Conservation (phyloP, 1,284 basidiomycete species). For the Puccinia polysora region DNA sequence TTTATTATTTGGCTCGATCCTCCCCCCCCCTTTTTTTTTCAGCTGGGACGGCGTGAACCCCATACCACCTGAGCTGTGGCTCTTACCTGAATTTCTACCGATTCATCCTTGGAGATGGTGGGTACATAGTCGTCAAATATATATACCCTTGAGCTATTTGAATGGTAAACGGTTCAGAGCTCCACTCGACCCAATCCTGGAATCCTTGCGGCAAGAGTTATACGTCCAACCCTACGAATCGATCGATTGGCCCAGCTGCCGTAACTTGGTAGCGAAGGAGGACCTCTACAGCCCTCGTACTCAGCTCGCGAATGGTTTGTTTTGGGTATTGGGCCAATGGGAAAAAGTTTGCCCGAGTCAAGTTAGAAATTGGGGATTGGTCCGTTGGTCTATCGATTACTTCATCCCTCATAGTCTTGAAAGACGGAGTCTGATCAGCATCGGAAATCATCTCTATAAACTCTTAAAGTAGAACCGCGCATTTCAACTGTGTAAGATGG, state of each 20-base stretch:
- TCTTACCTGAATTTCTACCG: constrained; percentile 84
- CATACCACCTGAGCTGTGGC: constrained; percentile 85
- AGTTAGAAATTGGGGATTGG: constrained; percentile 29
- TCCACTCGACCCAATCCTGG: constrained; percentile 73
- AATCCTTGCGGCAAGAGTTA: constrained; percentile 79
- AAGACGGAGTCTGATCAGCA: no score
- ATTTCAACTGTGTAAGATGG: constrained; percentile 55
- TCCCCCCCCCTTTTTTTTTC: constrained; percentile 43
- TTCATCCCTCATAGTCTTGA: constrained; percentile 68
- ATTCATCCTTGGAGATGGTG: constrained; percentile 96
- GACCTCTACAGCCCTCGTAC: constrained; percentile 24
- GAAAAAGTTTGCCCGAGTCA: constrained; percentile 22
- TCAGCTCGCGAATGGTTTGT: constrained; percentile 26
- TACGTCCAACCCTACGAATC: constrained; percentile 77
- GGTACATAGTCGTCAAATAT: constrained; percentile 92
- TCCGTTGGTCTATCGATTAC: constrained; percentile 58
- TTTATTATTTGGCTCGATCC: constrained; percentile 25
- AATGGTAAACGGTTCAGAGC: constrained; percentile 75
- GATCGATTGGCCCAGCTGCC: constrained; percentile 70
- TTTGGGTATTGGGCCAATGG: constrained; percentile 26
- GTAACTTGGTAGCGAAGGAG: constrained; percentile 46
- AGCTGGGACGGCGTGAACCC: constrained; percentile 88
- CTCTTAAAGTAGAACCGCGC: constrained; percentile 28
- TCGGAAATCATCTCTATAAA: no score
- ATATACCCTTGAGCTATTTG: constrained; percentile 67